Evolutionary conservation across 2,329 filamentous ascomycete genomes (phyloP), one percentile per base, ranked within the genome.

Genomic region (Erysiphe pisi): DNA sequence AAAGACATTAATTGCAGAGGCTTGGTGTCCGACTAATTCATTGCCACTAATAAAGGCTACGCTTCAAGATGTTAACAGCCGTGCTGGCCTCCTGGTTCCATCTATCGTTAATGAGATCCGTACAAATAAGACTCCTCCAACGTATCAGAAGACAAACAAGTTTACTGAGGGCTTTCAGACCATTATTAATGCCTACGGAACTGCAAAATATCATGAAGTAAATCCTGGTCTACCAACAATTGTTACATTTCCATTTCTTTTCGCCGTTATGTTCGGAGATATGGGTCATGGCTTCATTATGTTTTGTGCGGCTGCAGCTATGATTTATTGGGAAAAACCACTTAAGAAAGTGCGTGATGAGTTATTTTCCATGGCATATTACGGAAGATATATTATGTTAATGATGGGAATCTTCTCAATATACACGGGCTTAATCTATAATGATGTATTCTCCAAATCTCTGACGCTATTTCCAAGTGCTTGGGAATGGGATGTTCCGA

Each of bases 191-290:
- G 95, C 96, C 43, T 99, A 99, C 82, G 96, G 95, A 82, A 97
- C 95, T 63, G 92, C 95, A 78, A 98, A 97, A 80, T 99, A 99
- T 84, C 92, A 92, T 80, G 95, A 99, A 84, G 92, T 97, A 83
- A 99, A 99, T 84, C 95, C 95, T 77, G 94, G 93, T 78, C 87
- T 99, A 31, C 94, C 94, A 56, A 95, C 97, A 76, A 93, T 98
- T 80, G 90, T 99, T 79, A 99, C 95, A 8, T 99, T 99, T 84
- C 95, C 96, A n/a, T 99, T 99, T 86, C 86, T 99, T 79, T 99
- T 99, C 82, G 95, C 95, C 75, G 95, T 99, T 88, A 99, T 99
- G 95, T 99, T 99, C 82, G 96, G 95, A 86, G 95, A 99, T 84
- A 90, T 97, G 78, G 96, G 95, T 76, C 95, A 99, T 82, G 95